These are phyloP conservation scores for Herpetomonas tarakana DNA, from an alignment of 208 protist genomes.

Conservation along the genomic window DNA sequence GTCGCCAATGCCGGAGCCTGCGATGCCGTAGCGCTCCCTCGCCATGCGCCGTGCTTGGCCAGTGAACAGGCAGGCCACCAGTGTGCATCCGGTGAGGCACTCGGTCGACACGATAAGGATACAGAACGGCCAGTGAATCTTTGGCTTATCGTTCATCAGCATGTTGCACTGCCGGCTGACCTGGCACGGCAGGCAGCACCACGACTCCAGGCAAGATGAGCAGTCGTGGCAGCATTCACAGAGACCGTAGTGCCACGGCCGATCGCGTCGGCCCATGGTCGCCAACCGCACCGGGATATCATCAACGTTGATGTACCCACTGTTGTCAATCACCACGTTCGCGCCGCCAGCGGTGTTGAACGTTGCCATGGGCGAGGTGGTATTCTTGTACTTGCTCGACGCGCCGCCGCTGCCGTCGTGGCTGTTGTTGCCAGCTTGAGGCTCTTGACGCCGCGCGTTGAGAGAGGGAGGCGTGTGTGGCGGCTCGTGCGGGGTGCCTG, in stretches of 20 bases:
- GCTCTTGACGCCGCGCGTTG: too few relatives aligned
- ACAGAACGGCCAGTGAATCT: slow-evolving; percentile 25
- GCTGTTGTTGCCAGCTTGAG: too few relatives aligned
- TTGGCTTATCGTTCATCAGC: slow-evolving; percentile 15
- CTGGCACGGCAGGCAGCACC: slow-evolving; percentile 46
- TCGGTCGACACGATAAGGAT: slow-evolving; percentile 2
- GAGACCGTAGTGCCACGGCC: slow-evolving; percentile 27
- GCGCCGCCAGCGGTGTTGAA: background rate
- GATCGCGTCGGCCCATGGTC: slow-evolving; percentile 4
- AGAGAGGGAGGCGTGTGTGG: too few relatives aligned
- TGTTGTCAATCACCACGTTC: background rate
- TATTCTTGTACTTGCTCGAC: too few relatives aligned
- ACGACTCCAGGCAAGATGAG: slow-evolving; percentile 24
- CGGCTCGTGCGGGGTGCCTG: too few relatives aligned
- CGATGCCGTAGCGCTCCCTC: slow-evolving; percentile 20
- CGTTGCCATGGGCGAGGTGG: too few relatives aligned
- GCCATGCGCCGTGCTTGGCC: slow-evolving; percentile 19
- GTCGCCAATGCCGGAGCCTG: slow-evolving; percentile 10
- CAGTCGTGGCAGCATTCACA: slow-evolving; percentile 18
- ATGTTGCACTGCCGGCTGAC: slow-evolving; percentile 46
- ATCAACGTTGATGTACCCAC: slow-evolving; percentile 5
- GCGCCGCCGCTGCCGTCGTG: too few relatives aligned
- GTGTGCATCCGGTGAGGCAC: background rate
- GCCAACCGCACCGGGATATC: slow-evolving; percentile 6
- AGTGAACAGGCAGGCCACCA: slow-evolving; percentile 8